These are phyloP conservation scores for Glomus cerebriforme DNA, from an alignment of 192 early-diverging fungal species.

Conservation along the genomic window DNA sequence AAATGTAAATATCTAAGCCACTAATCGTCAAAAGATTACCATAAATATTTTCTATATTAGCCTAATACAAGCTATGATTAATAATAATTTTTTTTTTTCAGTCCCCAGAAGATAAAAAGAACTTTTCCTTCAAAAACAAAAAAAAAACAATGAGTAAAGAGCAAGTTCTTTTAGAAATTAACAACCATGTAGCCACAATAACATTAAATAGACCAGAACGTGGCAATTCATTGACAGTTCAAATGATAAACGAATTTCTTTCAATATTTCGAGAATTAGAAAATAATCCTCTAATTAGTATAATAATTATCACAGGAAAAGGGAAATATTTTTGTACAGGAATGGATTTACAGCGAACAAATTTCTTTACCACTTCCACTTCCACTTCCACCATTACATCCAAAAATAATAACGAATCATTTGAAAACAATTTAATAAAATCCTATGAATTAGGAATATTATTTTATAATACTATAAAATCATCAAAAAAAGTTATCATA, in stretches of 20 bases:
- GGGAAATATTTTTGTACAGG: constrained; percentile 70
- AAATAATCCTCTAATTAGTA: constrained; percentile 48
- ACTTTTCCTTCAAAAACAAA: too few species aligned
- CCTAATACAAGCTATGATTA: too few species aligned
- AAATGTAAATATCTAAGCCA: too few species aligned
- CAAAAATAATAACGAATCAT: neutral
- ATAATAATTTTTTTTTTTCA: neutral
- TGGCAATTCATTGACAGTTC: constrained; percentile 55
- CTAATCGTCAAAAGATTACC: too few species aligned
- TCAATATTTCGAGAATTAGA: constrained; percentile 44
- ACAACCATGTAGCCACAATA: neutral
- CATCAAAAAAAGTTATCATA: constrained; percentile 54
- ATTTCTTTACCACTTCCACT: constrained; percentile 24
- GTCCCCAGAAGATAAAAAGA: too few species aligned
- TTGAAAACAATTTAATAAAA: constrained; percentile 30
- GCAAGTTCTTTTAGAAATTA: neutral
- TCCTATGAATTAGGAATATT: constrained; percentile 36
- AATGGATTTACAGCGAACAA: constrained; percentile 54
- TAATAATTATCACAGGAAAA: constrained; percentile 59
- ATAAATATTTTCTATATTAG: too few species aligned
- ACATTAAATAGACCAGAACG: neutral
- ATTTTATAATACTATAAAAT: constrained; percentile 49
- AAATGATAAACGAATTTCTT: constrained; percentile 50
- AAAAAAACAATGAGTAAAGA: neutral
- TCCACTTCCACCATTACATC: too few species aligned